Percentiles rank a stretch among this genome's conserved stretches.
These are phyloP conservation scores for Vitis hybrid DNA, from an alignment of 177 flowering plant genomes.

Conservation along the genomic window DNA sequence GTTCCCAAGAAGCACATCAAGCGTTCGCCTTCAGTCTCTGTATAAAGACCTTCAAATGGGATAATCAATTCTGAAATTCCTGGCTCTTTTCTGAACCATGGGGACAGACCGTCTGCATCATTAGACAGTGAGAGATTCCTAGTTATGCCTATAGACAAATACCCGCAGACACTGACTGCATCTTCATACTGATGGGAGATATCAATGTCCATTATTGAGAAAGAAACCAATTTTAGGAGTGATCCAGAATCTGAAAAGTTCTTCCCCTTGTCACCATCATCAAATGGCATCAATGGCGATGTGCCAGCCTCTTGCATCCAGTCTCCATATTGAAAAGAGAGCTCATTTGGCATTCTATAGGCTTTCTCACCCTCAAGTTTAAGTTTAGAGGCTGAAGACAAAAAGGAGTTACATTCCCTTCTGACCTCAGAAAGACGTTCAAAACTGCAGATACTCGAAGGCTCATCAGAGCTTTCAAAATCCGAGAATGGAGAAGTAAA, in stretches of 20 bases:
- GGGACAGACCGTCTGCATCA: background rate
- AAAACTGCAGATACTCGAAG: background rate
- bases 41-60: slow-evolving; percentile 18
- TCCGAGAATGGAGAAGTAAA: no score
- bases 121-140: background rate
- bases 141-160: slow-evolving; percentile 20
- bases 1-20: slow-evolving; percentile 20
- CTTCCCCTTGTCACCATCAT: slow-evolving; percentile 6
- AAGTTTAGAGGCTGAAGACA: background rate
- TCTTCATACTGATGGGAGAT: slow-evolving; percentile 7
- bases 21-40: slow-evolving; percentile 16
- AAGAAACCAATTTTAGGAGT: slow-evolving; percentile 23
- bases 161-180: slow-evolving; percentile 21
- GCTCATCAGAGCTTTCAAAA: no score
- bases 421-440: background rate
- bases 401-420: background rate
- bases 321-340: background rate
- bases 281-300: slow-evolving; percentile 12
- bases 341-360: background rate
- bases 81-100: background rate
- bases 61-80: slow-evolving; percentile 2
- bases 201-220: slow-evolving; percentile 22
- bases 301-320: background rate
- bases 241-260: background rate
- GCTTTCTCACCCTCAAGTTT: background rate